Conservation (phyloP, 1,284 basidiomycete species). For the Paramarasmius palmivorus region DNA sequence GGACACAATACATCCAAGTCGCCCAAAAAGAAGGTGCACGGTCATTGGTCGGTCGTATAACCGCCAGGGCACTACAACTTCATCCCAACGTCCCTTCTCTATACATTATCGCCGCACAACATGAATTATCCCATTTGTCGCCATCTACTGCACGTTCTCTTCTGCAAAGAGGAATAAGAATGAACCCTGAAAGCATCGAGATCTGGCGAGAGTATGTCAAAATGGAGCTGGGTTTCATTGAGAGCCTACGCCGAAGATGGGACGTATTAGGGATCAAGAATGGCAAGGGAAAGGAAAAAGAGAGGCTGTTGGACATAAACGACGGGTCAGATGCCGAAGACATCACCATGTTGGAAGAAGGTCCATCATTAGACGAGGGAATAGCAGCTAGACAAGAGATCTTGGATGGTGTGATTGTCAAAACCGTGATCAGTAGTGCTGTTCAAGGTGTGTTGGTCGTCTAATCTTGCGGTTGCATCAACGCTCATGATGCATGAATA, state of each 20-base stretch:
- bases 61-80: constrained; percentile 81
- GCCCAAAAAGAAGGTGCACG: constrained; percentile 82
- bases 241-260: constrained; percentile 83
- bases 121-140: constrained; percentile 80
- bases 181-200: constrained; percentile 68
- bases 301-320: constrained; percentile 16
- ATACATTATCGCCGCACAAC: constrained; percentile 85
- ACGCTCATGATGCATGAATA: constrained; percentile 27
- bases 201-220: constrained; percentile 90
- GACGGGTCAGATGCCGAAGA: constrained; percentile 20
- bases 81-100: constrained; percentile 81
- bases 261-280: constrained; percentile 64
- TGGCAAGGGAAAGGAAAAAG: constrained; percentile 25
- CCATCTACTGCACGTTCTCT: constrained; percentile 83
- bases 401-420: constrained; percentile 72
- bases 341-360: constrained; percentile 18
- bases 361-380: constrained; percentile 36
- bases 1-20: constrained; percentile 87
- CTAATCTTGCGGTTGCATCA: not conserved
- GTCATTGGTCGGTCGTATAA: constrained; percentile 78
- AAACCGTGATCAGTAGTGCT: constrained; percentile 65
- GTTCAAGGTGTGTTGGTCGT: constrained; percentile 53
- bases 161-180: constrained; percentile 83
- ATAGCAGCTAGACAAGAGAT: constrained; percentile 59
- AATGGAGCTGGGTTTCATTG: constrained; percentile 90